These are phyloP conservation scores for Ophiostoma fasciatum DNA, from an alignment of 2,329 filamentous ascomycete species.

Conservation along the genomic window DNA sequence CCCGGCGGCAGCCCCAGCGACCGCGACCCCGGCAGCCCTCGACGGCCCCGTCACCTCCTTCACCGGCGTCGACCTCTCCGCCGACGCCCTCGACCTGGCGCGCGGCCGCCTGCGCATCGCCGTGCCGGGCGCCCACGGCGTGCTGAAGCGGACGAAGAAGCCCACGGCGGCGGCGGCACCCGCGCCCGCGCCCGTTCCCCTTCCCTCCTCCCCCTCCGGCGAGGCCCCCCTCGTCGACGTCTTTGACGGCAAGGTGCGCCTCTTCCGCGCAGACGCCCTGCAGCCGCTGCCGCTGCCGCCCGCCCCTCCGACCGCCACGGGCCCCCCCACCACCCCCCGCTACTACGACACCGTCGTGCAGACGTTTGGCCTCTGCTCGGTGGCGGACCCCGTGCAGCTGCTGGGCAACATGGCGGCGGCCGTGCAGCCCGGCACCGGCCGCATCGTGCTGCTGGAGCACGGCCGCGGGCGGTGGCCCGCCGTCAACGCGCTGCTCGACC, in stretches of 20 bases:
- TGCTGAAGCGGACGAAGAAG: constrained; percentile 26
- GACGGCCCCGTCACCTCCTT: constrained; percentile 30
- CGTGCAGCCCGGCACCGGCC: constrained; percentile 38
- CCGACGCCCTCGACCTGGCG: constrained; percentile 44
- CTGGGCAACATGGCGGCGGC: constrained; percentile 36
- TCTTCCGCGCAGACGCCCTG: constrained; percentile 29
- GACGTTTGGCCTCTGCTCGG: constrained; percentile 50
- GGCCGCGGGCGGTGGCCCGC: constrained; percentile 39
- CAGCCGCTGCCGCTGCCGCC: constrained; percentile 22
- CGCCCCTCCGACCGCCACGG: not conserved
- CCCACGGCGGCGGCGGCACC: constrained; percentile 8
- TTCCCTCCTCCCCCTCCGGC: constrained; percentile 19
- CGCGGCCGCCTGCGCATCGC: constrained; percentile 32
- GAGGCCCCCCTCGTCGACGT: constrained; percentile 15
- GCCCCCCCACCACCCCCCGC: constrained; percentile 4
- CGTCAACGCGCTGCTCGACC: constrained; percentile 42
- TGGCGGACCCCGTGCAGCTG: constrained; percentile 38
- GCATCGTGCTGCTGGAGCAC: constrained; percentile 48
- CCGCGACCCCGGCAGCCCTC: constrained; percentile 7
- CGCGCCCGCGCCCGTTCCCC: constrained; percentile 9
- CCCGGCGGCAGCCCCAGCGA: constrained; percentile 8
- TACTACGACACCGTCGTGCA: constrained; percentile 51
- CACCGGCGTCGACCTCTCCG: constrained; percentile 47
- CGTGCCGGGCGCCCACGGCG: constrained; percentile 24
- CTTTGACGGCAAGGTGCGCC: constrained; percentile 12